These are phyloP conservation scores for Clonostachys byssicola DNA, from an alignment of 2,329 filamentous ascomycete genomes.

Conservation along the genomic window DNA sequence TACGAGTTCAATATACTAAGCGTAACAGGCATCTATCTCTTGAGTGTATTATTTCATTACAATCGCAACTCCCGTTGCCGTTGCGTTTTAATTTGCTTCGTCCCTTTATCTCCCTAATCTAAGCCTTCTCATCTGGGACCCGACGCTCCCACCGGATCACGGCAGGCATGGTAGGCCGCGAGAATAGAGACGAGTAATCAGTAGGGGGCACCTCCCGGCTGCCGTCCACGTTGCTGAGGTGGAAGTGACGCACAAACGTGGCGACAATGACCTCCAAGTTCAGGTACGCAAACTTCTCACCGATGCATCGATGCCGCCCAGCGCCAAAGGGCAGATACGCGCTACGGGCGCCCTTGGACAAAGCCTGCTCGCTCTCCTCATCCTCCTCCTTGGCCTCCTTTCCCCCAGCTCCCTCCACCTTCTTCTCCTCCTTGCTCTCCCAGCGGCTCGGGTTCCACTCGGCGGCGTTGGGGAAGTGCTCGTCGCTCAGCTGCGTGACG, in stretches of 20 bases:
- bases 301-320: constrained; percentile 69
- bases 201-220: constrained; percentile 54
- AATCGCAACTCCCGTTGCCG: too few species aligned
- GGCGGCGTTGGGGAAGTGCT: constrained; percentile 47
- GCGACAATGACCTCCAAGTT: constrained; percentile 63
- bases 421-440: constrained; percentile 6
- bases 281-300: constrained; percentile 72
- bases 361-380: constrained; percentile 15
- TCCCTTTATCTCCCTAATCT: constrained; percentile 11
- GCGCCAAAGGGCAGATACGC: constrained; percentile 66
- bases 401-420: background rate
- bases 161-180: constrained; percentile 23
- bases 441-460: constrained; percentile 23
- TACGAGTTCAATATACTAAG: too few species aligned
- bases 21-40: too few species aligned
- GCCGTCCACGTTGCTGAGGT: constrained; percentile 52
- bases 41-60: too few species aligned
- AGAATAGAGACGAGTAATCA: constrained; percentile 54
- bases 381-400: constrained; percentile 8
- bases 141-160: constrained; percentile 24
- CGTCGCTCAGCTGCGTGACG: constrained; percentile 40
- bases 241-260: constrained; percentile 57
- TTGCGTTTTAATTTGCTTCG: constrained; percentile 13
- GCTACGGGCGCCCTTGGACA: constrained; percentile 24
- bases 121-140: constrained; percentile 4